Evolutionary conservation across 768 basidiomycete genomes (phyloP), one percentile per base, ranked within the genome.

Genomic region (Dictyophora rubrovolvata): DNA sequence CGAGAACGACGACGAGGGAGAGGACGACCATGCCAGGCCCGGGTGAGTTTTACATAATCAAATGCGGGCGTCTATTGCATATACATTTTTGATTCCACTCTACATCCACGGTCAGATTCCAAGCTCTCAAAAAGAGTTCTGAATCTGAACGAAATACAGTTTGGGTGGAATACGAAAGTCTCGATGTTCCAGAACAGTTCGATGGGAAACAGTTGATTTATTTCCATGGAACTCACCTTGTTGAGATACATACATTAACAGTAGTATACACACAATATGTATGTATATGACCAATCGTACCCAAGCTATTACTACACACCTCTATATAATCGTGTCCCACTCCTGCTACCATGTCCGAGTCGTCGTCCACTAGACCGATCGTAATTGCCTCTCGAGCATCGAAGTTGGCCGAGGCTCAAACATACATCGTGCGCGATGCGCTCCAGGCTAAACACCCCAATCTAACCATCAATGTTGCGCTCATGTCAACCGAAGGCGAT

Each of bases 391-490:
- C 94, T 10, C 80, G 95, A 42, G 82, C 82, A 47, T 93, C 91
- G 2, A 82, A 91, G 66, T 84, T 98, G 10, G 94, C 95, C 5
- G 83, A 89, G 71, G 79, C 91, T 65, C 95, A 98, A 71, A 92
- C 94, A 17, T 83, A 90, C 67, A 79, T 82, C 56, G 92, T 93
- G 48, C 75, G 84, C 56, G 80, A 79, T 53, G 74, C 79, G 2
- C 80, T 97, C 56, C 72, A 79, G 48, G 69, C 75, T 21, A 71
- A 76, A 3, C 83, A 83, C 69, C 84, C 88, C 10, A 66, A 67
- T 12, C 65, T 74, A 46, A 60, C 69, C 7, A 82, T 85, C 70
- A 71, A 74, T 28, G 77, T 85, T 42, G 72, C 74, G 35, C 81
- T 79, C 69, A 85, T 84, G 77, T 86, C 81, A 20, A 92, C 85